These are phyloP conservation scores for Fraxinus anomala DNA, from an alignment of 257 asterid species.

Conservation along the genomic window DNA sequence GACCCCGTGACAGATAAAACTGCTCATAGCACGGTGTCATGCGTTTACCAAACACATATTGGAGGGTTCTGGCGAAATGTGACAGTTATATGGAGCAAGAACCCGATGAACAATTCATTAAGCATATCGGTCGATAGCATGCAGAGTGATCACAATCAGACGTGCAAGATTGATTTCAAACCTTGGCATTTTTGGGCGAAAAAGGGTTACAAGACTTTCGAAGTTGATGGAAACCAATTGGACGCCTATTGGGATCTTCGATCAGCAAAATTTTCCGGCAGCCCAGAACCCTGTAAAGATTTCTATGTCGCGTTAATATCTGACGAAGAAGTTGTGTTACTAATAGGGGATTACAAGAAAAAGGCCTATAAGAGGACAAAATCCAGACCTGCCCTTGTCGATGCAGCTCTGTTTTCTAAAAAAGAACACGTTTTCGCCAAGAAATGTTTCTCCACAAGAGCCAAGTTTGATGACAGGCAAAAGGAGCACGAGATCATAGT, in stretches of 20 bases:
- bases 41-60: constrained; percentile 72
- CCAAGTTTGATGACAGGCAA: constrained; percentile 58
- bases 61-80: constrained; percentile 87
- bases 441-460: constrained; percentile 86
- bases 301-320: constrained; percentile 69
- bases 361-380: constrained; percentile 75
- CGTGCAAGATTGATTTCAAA: constrained; percentile 86
- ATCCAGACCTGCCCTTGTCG: constrained; percentile 72
- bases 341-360: constrained; percentile 77
- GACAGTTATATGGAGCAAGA: constrained; percentile 71
- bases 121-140: constrained; percentile 65
- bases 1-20: constrained; percentile 49
- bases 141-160: constrained; percentile 40
- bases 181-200: constrained; percentile 99
- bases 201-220: constrained; percentile 71
- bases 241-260: constrained; percentile 88
- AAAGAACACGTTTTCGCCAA: constrained; percentile 82
- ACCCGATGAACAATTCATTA: constrained; percentile 64
- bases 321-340: constrained; percentile 72
- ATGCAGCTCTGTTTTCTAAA: constrained; percentile 65
- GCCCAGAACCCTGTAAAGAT: constrained; percentile 77
- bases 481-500: constrained; percentile 81
- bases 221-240: constrained; percentile 69
- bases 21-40: constrained; percentile 57
- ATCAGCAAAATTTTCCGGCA: constrained; percentile 72